Base-by-base conservation (phyloP, 129 eudicot genomes). In the Escallonia rubra region DNA sequence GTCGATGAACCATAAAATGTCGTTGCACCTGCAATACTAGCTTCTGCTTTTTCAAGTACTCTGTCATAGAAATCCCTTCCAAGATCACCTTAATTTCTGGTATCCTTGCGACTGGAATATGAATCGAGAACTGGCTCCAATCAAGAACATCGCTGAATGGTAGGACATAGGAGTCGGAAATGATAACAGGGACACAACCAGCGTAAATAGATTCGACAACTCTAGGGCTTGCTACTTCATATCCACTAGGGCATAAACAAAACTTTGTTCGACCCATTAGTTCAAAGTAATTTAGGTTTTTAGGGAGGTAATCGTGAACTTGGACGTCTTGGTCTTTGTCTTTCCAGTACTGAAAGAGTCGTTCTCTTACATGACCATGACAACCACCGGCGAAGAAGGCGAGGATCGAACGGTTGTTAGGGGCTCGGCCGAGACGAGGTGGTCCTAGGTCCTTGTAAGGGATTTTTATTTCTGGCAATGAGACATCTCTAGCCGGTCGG, bases 221-320 rank as follows among this genome's bases (percentile, higher is more conserved):
- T 68, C 92, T 76, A 8, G 92, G 92, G 68, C 92, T 86, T 55
- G 92, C 88, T 9, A 86, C 92, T 66, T 86, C 92, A 57, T 65
- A 86, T 7, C 92, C 92, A 74, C 88, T 86, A 7, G 92, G 92
- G 57, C 92, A 86, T 63, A 86, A 76, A 16, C 88, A 86, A 74
- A 76, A 86, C 71, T 72, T 82, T 10, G 84, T 58, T 38, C 55
- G 57, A 8, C 87, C 72, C 79, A 82, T 71, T 43, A 67, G 16
- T 43, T 78, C 76, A 3, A 72, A 71, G 50, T 82, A 82, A 48
- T 71, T 68, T 59, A 57, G 56, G 64, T 70, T 52, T 67, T 78
- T 71, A 2, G 81, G 80, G 60, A 82, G 87, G 83, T 78, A 78
- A 6, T 40, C 67, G 15, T 66, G 74, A 9, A 82, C 83, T 74